Base-by-base conservation (phyloP, 2,329 filamentous ascomycete genomes). In the Pseudocercospora eumusae region DNA sequence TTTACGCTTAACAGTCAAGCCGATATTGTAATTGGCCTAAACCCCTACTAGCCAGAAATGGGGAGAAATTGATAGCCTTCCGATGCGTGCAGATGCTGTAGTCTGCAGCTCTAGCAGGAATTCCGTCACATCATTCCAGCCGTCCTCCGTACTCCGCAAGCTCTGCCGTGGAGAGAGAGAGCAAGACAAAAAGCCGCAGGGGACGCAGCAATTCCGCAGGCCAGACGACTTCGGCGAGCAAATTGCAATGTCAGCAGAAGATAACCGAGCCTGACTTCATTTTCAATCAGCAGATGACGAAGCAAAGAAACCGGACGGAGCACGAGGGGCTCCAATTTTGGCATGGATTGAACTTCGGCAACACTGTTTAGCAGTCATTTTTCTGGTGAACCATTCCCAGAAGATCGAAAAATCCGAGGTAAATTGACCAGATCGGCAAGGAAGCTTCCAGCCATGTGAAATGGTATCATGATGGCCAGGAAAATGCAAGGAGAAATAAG, bases 391-490 rank as follows among this genome's bases (percentile, higher is more conserved):
- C 47, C 47, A 52, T 52, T 27, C 47, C 47, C n/a, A 28, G 25
- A 27, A n/a, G 23, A 50, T 20, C 47, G 15, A 27, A 18, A 52
- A 27, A 27, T 28, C 13, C 4, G 10, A n/a, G 20, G 13, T 27
- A 52, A 52, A 52, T 52, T 52, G 23, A 52, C 47, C 31, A n/a
- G n/a, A n/a, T n/a, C n/a, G n/a, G n/a, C 15, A 25, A 52, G 47
- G 47, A 52, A 52, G 47, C 47, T 52, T 52, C 47, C 47, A 50
- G 47, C 47, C 44, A 23, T 23, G 21, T 23, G 47, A n/a, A 25
- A 52, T 52, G 47, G 47, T 28, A 52, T 52, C 47, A 52, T 47
- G 2, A 21, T 47, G 20, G 44, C 44, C 44, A 47, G 44, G 18
- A 25, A n/a, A 52, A 28, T 40, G 36, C 21, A 52, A 25, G 21